Conservation (phyloP, 2,329 filamentous ascomycete species). For the Chalara sp. region DNA sequence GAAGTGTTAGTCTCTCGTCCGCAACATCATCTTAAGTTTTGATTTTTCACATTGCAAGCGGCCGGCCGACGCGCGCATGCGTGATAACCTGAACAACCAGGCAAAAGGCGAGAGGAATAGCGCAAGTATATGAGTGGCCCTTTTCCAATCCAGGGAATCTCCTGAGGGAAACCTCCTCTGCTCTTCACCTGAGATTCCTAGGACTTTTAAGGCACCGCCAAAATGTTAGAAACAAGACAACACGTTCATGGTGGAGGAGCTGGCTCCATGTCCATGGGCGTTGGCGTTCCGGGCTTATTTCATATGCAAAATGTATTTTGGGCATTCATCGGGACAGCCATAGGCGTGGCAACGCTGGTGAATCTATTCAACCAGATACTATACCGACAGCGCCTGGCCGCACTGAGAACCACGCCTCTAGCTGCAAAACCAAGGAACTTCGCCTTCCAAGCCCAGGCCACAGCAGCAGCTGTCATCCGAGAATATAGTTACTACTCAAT, state of each 20-base stretch:
- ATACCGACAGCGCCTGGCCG: conserved; percentile 42
- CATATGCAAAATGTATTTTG: conserved; percentile 41
- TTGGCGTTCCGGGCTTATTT: conserved; percentile 30
- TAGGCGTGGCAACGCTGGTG: conserved; percentile 35
- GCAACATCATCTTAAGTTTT: no score
- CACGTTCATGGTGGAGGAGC: conserved; percentile 10
- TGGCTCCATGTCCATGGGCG: conserved; percentile 28
- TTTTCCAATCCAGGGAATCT: no score
- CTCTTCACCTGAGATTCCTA: no score
- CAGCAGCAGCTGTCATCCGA: conserved; percentile 44
- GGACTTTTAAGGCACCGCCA: background rate
- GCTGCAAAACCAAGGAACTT: conserved; percentile 47
- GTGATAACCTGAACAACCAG: no score
- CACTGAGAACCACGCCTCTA: conserved; percentile 29
- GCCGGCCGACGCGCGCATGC: no score
- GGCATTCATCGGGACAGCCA: conserved; percentile 36
- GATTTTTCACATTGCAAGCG: no score
- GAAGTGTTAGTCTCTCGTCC: no score
- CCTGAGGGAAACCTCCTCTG: no score
- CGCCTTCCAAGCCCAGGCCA: conserved; percentile 41
- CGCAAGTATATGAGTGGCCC: no score
- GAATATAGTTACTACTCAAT: conserved; percentile 43
- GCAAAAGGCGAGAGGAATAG: no score
- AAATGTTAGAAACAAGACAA: conserved; percentile 2
- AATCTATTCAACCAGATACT: conserved; percentile 41